phyloP scores from a whole-genome alignment of 2,329 filamentous ascomycete species.

The Penicillium sp. region DNA sequence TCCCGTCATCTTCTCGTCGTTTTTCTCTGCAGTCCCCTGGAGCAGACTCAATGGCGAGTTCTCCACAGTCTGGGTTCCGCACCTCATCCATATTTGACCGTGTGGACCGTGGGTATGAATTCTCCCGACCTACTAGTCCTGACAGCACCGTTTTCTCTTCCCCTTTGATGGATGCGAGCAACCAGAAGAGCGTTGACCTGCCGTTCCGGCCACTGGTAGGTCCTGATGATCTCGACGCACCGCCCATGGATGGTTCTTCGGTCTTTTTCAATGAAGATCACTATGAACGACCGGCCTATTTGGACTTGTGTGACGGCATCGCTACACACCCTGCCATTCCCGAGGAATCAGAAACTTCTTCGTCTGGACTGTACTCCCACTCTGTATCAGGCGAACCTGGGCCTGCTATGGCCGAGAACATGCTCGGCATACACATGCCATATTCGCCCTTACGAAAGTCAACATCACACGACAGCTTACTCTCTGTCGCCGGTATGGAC shows the following conservation, averaged over 20 bases:
- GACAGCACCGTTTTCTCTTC: constrained; percentile 62
- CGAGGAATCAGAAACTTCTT: constrained; percentile 36
- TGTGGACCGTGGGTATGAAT: constrained; percentile 56
- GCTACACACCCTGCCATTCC: constrained; percentile 33
- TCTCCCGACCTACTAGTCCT: constrained; percentile 73
- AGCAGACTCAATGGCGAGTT: constrained; percentile 66
- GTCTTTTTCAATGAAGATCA: constrained; percentile 18
- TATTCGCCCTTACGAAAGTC: constrained; percentile 55
- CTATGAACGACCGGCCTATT: constrained; percentile 10
- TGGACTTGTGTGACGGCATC: constrained; percentile 14
- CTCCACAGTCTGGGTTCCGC: constrained; percentile 68
- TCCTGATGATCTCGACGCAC: constrained; percentile 13
- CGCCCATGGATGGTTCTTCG: constrained; percentile 7
- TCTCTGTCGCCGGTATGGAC: constrained; percentile 81
- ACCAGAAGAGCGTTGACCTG: constrained; percentile 55
- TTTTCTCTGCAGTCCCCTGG: constrained; percentile 40
- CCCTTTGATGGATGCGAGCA: constrained; percentile 59
- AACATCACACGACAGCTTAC: constrained; percentile 78
- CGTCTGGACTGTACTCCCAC: constrained; percentile 14
- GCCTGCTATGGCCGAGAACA: constrained; percentile 18
- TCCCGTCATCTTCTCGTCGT: constrained; percentile 33
- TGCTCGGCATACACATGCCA: constrained; percentile 20
- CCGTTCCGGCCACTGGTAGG: constrained; percentile 42
- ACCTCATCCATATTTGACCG: constrained; percentile 74
- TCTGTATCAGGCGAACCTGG: constrained; percentile 11